Base-by-base conservation (phyloP, 1,284 basidiomycete species). In the Moesziomyces globuligerus region DNA sequence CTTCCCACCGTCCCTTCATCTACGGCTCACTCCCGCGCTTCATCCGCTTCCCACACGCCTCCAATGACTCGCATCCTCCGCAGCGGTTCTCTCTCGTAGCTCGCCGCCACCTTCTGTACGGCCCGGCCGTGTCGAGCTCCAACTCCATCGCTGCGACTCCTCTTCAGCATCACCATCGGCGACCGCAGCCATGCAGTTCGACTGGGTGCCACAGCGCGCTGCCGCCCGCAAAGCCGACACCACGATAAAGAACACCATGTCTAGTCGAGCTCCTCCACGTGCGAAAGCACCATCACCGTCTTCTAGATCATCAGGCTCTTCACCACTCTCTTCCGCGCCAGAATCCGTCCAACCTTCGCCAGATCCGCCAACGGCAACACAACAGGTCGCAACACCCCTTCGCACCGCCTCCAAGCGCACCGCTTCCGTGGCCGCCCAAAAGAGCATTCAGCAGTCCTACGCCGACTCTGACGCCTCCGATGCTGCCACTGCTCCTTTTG, bases 341-440 rank as follows among this genome's bases (percentile, higher is more conserved):
- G 21, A 7, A 7, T 18, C 24, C 18, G 13, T 3, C 6, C 40
- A 42, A 26, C 26, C 42, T 23, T 23, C n/a, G 29, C 3, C 29
- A 3, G 11, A 13, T 11, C 21, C 32, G 13, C 36, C 32, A 9
- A 13, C 41, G 3, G 5, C 48, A 42, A n/a, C 23, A 39, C 37
- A 39, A 38, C 34, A 48, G 3, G 34, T 15, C 6, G 34, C 28
- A 9, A 24, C 55, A 32, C 38, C 38, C 4, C 15, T 52, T 4
- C 46, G 55, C 26, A 34, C 37, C 38, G 38, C 48, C 7, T 57
- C 54, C 6, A 65, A 65, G 24, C 56, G 62, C 15, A 58, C 48
- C 18, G 62, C 62, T 21, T 55, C 62, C 11, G 46, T 46, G 20
- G 62, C 55, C 4, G 62, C 62, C 17, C 50, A 65, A 29, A 49